phyloP scores from a whole-genome alignment of 306 rosid genomes.

The Quercus dentata region DNA sequence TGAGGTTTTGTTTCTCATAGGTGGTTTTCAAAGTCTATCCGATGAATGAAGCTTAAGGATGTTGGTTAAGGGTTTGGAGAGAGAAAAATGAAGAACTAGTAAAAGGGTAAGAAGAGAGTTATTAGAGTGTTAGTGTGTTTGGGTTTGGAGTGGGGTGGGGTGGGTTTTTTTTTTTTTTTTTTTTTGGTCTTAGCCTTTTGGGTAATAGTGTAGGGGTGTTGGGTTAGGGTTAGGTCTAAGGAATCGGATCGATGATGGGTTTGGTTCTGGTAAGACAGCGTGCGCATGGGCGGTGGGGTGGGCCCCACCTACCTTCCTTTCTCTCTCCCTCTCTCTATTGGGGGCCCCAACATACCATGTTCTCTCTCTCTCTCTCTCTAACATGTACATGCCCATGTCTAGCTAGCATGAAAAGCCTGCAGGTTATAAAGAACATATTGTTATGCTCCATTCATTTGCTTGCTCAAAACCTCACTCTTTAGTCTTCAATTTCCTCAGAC shows the following conservation, averaged over 20 bases:
- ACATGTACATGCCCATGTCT: slow-evolving; percentile 4
- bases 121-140: background rate
- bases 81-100: slow-evolving; percentile 15
- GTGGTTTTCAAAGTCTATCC: background rate
- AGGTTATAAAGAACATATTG: slow-evolving; percentile 15
- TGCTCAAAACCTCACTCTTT: slow-evolving; percentile 18
- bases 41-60: slow-evolving; percentile 15
- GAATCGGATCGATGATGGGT: slow-evolving; percentile 61
- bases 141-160: slow-evolving; percentile 31
- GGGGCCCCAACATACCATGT: slow-evolving; percentile 35
- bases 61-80: slow-evolving; percentile 50
- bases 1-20: slow-evolving; percentile 4
- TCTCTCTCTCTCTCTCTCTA: slow-evolving; percentile 6
- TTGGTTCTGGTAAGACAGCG: slow-evolving; percentile 60
- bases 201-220: slow-evolving; percentile 25
- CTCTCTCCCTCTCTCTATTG: background rate
- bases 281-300: slow-evolving; percentile 86
- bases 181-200: background rate
- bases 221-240: slow-evolving; percentile 87
- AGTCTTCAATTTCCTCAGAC: background rate
- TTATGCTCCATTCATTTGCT: slow-evolving; percentile 8
- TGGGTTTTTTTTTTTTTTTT: background rate
- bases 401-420: slow-evolving; percentile 22
- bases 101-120: slow-evolving; percentile 26
- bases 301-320: slow-evolving; percentile 33